Base-by-base conservation (phyloP, 164 flowering plant genomes). In the Pachysandra terminalis region DNA sequence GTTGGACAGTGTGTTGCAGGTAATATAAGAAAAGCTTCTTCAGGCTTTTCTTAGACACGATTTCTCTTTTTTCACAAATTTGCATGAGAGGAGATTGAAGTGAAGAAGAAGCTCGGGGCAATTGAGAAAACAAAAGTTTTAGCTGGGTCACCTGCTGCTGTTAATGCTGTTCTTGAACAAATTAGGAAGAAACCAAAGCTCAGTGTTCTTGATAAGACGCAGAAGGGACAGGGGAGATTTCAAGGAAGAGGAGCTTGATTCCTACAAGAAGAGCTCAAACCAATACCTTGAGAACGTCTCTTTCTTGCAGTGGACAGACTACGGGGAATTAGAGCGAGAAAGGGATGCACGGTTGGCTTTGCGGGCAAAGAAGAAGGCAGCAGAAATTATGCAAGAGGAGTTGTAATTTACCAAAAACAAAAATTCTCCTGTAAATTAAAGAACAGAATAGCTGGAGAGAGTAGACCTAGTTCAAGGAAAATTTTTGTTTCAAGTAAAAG, bases 161-260 rank as follows among this genome's bases (percentile, higher is more conserved):
- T 89, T 87, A n/a, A n/a, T n/a, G n/a, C n/a, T n/a, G n/a, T n/a
- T n/a, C n/a, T n/a, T n/a, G n/a, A n/a, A n/a, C n/a, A 88, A 64
- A 85, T 88, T 2, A 87, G 77, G 80, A 88, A 88, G 86, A 87
- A 84, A 63, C 88, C 68, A 19, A 88, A 88, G 75, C 86, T 88
- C 8, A 87, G 89, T 69, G 90, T 89, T 51, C 85, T 89, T 19
- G 90, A 89, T 77, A 89, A 89, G 83, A 86, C 91, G 1, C n/a
- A 89, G 85, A 63, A 85, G 80, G 75, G 94, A 89, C 55, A 87
- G 90, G 91, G 91, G 91, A 28, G 94, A 85, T 69, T 89, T 72
- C 72, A 89, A 89, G 74, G 91, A 79, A 37, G 91, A 87, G 9
- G 91, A 89, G 79, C 69, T 89, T 59, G 94, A 87, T 73, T 86